Percentiles rank a stretch among this genome's conserved stretches.
Conservation (phyloP, 768 basidiomycete species). For the Lactifluus pinguis region DNA sequence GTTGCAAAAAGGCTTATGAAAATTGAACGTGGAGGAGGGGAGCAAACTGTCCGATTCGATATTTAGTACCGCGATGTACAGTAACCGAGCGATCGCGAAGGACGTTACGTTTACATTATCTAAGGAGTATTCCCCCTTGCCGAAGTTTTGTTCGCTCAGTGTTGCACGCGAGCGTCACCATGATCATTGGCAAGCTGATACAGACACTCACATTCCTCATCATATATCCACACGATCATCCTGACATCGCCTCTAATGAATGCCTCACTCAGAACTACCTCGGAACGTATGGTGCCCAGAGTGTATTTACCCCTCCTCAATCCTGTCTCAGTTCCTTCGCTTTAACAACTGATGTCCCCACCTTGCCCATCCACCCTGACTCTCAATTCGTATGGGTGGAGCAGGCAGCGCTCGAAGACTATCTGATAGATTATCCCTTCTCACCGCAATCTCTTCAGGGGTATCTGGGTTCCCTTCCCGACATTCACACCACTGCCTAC, state of each 20-base stretch:
- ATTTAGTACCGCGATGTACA: conserved; percentile 24
- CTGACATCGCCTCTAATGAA: conserved; percentile 27
- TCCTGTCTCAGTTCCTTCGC: conserved; percentile 30
- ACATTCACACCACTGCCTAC: not conserved
- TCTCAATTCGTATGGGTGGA: conserved; percentile 26
- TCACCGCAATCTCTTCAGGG: not conserved
- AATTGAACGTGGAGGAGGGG: conserved; percentile 66
- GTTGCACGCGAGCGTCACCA: not conserved
- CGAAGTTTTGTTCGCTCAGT: no score
- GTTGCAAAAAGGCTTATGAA: conserved; percentile 74
- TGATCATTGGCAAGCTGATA: conserved; percentile 13
- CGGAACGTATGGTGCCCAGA: conserved; percentile 47
- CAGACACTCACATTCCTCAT: conserved; percentile 25
- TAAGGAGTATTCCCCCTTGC: no score
- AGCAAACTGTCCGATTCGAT: conserved; percentile 71
- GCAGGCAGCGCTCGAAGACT: conserved; percentile 41
- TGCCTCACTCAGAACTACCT: conserved; percentile 47
- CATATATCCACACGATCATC: conserved; percentile 36
- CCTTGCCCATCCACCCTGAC: conserved; percentile 25
- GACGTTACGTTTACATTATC: no score
- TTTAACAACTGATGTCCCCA: not conserved
- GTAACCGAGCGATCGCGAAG: no score
- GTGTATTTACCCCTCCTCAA: conserved; percentile 38
- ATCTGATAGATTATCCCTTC: conserved; percentile 12
- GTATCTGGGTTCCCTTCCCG: conserved; percentile 14